Conservation (phyloP, 768 basidiomycete genomes). For the Boletus insuetus region DNA sequence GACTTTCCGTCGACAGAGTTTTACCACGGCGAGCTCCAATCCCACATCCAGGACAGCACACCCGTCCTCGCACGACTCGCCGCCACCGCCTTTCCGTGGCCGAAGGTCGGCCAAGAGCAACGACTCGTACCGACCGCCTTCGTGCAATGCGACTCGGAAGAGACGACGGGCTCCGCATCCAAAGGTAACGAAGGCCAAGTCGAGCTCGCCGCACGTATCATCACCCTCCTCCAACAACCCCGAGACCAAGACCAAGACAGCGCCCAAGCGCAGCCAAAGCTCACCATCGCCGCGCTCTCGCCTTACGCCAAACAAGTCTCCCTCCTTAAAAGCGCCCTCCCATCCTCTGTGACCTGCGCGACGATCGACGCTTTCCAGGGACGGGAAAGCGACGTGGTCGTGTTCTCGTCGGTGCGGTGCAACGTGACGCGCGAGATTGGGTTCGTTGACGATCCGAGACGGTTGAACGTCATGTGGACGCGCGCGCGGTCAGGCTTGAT, state of each 20-base stretch:
- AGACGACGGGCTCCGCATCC: slow-evolving; percentile 56
- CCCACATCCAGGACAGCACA: slow-evolving; percentile 41
- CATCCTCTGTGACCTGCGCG: slow-evolving; percentile 19
- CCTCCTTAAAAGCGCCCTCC: slow-evolving; percentile 40
- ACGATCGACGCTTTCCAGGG: slow-evolving; percentile 55
- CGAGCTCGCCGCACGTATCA: slow-evolving; percentile 46
- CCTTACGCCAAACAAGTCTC: slow-evolving; percentile 60
- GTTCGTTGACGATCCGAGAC: slow-evolving; percentile 61
- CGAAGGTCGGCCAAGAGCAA: slow-evolving; percentile 27
- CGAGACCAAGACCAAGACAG: too few species aligned
- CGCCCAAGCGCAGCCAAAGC: background rate
- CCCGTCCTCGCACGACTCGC: slow-evolving; percentile 37
- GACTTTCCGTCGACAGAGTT: slow-evolving; percentile 62
- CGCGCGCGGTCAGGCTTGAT: slow-evolving; percentile 56
- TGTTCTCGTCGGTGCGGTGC: slow-evolving; percentile 63
- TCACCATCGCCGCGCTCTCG: slow-evolving; percentile 36
- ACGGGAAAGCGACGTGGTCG: slow-evolving; percentile 62
- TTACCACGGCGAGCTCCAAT: slow-evolving; percentile 52
- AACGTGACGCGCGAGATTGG: slow-evolving; percentile 61
- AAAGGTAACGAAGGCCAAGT: slow-evolving; percentile 63
- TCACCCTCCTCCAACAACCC: slow-evolving; percentile 37
- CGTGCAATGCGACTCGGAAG: slow-evolving; percentile 53
- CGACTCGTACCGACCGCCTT: slow-evolving; percentile 52
- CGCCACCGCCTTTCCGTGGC: slow-evolving; percentile 57
- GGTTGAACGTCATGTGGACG: slow-evolving; percentile 67